Conservation (phyloP, 2,329 filamentous ascomycete species). For the Pseudogymnoascus sp. region DNA sequence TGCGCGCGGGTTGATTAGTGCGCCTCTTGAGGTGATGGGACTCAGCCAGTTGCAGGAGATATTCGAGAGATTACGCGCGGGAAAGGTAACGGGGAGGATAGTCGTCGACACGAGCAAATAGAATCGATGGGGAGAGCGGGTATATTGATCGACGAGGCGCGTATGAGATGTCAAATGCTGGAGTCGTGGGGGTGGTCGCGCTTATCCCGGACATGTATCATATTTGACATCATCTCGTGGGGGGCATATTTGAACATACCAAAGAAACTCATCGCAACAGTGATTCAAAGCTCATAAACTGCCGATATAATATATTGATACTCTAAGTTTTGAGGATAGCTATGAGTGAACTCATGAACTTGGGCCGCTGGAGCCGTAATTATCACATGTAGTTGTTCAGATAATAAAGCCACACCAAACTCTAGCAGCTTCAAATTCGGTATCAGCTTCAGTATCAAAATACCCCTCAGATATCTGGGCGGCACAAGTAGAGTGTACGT, state of each 20-base stretch:
- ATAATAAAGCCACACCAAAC: not conserved
- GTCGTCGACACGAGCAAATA: conserved; percentile 68
- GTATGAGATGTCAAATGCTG: not conserved
- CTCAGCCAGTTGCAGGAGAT: conserved; percentile 72
- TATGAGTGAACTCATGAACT: not conserved
- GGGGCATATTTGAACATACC: not conserved
- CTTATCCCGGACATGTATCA: not conserved
- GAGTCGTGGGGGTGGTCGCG: not conserved
- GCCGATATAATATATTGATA: not conserved
- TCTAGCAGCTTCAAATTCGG: not conserved
- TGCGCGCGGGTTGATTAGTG: conserved; percentile 72
- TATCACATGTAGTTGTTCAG: not conserved
- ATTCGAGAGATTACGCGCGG: conserved; percentile 66
- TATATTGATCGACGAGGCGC: not conserved
- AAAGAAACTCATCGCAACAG: not conserved
- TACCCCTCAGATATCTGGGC: not conserved
- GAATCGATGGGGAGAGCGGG: not conserved
- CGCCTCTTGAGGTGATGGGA: conserved; percentile 77
- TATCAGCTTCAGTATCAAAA: not conserved
- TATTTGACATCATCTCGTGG: not conserved
- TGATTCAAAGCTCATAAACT: no score
- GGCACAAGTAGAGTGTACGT: not conserved
- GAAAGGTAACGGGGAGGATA: conserved; percentile 69
- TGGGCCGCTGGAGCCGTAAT: not conserved
- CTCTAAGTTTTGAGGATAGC: not conserved